Base-by-base conservation (phyloP, 176 grass and related monocot genomes). In the Rhynchospora tenuis region DNA sequence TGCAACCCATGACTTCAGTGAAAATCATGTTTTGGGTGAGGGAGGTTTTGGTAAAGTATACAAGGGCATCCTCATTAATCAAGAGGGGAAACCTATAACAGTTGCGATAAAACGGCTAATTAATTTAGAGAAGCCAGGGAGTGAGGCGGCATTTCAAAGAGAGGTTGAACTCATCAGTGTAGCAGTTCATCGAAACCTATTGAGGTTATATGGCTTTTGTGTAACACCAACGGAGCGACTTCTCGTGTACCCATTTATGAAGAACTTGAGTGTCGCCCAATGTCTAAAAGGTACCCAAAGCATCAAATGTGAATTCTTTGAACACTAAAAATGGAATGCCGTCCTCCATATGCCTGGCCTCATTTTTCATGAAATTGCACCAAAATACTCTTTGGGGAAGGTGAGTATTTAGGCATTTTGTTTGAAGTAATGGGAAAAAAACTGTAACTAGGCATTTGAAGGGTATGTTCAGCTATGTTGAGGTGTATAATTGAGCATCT, bases 241-340 rank as follows among this genome's bases (percentile, higher is more conserved):
- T 71, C 89, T 90, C 50, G 89, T 90, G 57, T 90, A 87, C 72
- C 89, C 89, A 15, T 90, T 84, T 81, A 90, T 90, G 89, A 67
- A 77, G 54, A 90, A 90, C 70, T 69, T 61, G 73, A 90, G 89
- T 77, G 81, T 90, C 68, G 89, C 86, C 58, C 55, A 82, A 55
- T 73, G 89, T 65, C 81, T 90, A 76, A 33, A 85, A 87, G 89
- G 89, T 89, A 73, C 29, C 46, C 8, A 52, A 54, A 54, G 23
- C 48, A 29, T 55, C 45, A 54, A 28, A 75, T 15, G 48, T 54
- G 12, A 52, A 52, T 75, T 75, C 23, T 6, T 75, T 52, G 6
- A 75, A 51, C 6, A 75, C 22, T 2, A 4, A 20, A 55, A 75
- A 75, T 8, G 23, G 20, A 29, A 27, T 74, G 11, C 6, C 3